Percentiles rank a stretch among this genome's conserved stretches.
phyloP scores from a whole-genome alignment of 129 eudicot genomes.

The Calendula officinalis region DNA sequence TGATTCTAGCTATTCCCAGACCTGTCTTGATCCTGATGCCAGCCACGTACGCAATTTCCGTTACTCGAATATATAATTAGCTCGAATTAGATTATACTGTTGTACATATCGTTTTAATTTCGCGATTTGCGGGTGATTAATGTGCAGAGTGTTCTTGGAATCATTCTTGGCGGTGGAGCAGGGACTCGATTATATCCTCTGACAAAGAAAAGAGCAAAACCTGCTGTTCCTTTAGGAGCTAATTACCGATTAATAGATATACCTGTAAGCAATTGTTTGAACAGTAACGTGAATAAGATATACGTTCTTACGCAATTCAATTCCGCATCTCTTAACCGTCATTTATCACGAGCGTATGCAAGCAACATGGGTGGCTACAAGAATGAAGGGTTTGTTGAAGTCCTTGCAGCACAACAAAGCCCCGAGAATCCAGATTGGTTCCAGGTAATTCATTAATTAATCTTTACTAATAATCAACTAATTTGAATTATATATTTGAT shows the following conservation, averaged over 20 bases:
- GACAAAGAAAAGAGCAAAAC: slow-evolving; percentile 61
- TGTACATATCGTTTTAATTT: too few relatives aligned
- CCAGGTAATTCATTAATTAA: slow-evolving; percentile 37
- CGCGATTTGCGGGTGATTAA: neutral
- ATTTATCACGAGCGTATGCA: slow-evolving; percentile 55
- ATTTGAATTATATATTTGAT: neutral
- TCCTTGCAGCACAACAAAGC: slow-evolving; percentile 68
- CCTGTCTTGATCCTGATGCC: slow-evolving; percentile 70
- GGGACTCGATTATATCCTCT: slow-evolving; percentile 62
- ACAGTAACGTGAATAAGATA: slow-evolving; percentile 55
- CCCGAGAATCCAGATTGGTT: slow-evolving; percentile 70
- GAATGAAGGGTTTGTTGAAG: slow-evolving; percentile 68
- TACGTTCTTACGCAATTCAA: slow-evolving; percentile 63
- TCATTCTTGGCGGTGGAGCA: slow-evolving; percentile 71
- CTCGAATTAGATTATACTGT: neutral
- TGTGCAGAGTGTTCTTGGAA: slow-evolving; percentile 64
- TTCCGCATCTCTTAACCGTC: slow-evolving; percentile 71
- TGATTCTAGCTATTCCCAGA: slow-evolving; percentile 54
- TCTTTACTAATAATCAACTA: neutral
- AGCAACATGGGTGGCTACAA: slow-evolving; percentile 61
- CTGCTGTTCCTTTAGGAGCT: slow-evolving; percentile 68
- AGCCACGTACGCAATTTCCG: slow-evolving; percentile 32
- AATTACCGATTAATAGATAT: slow-evolving; percentile 59
- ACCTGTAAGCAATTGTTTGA: slow-evolving; percentile 62
- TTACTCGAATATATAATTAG: neutral